Evolutionary conservation across 2,329 filamentous ascomycete species (phyloP), one percentile per base, ranked within the genome.

Genomic region (Hypoxylon sp.): DNA sequence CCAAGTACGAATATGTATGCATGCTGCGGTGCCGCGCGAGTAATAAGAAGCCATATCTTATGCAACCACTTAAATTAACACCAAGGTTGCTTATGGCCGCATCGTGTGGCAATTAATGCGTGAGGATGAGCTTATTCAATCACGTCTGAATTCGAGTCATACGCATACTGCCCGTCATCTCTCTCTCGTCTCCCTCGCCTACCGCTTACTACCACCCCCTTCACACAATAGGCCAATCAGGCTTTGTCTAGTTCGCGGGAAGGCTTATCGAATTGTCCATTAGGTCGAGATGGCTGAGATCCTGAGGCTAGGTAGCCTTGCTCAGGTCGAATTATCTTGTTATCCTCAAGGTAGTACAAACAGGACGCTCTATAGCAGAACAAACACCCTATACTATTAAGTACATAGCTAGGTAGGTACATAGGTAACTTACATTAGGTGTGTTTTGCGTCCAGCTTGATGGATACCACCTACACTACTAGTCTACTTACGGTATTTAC

Each of bases 101-200:
- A 65, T 68, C 41, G 64, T 70, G 65, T 68, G 61, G 69, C 64
- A 68, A 67, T 69, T 59, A 41, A 19, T 65, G 63, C 58, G 67
- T 69, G 69, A 71, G 67, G 67, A 68, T 68, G 69, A 71, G 66
- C 61, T 63, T 69, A 69, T 63, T 57, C 66, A 36, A 62, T 51
- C 56, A 49, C 49, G 41, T 56, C 59, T 50, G 46, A 50, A 36
- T 36, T 63, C 67, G 61, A 69, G 64, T 71, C 67, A 69, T 65
- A 63, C 60, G 61, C 61, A 67, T 62, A 21, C 51, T 67, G 52
- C 53, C 63, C 60, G 67, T 69, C 60, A 69, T 63, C 60, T 61
- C 50, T 61, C 50, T 11, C 36, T 38, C n/a, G 60, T 61, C 50
- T 30, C 28, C 11, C 46, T 48, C 21, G 60, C 50, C 30, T 51